Conservation (phyloP, 768 basidiomycete species). For the Collybiopsis luxurians region DNA sequence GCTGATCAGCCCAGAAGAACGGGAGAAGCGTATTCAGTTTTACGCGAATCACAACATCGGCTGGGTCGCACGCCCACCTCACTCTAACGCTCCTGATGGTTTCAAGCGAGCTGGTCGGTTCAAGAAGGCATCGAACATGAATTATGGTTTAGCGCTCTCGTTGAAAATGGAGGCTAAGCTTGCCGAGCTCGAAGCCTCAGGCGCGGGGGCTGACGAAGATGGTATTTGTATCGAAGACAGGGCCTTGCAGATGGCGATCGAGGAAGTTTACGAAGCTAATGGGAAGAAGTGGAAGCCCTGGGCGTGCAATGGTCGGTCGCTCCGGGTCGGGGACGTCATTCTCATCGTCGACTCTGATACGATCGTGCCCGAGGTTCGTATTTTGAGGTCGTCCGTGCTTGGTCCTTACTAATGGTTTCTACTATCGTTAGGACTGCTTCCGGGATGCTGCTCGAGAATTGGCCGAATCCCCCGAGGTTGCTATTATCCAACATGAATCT, state of each 20-base stretch:
- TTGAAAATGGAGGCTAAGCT: constrained; percentile 59
- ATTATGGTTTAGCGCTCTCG: constrained; percentile 68
- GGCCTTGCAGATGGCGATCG: constrained; percentile 70
- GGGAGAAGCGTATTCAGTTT: constrained; percentile 64
- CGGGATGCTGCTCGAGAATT: constrained; percentile 88
- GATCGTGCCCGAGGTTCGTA: constrained; percentile 64
- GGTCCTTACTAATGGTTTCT: background rate
- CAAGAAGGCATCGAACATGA: constrained; percentile 93
- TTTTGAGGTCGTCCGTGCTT: background rate
- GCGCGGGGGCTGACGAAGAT: constrained; percentile 31
- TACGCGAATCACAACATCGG: constrained; percentile 78
- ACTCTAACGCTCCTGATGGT: constrained; percentile 57
- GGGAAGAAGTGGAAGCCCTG: constrained; percentile 65
- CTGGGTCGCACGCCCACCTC: constrained; percentile 80
- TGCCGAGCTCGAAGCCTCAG: constrained; percentile 38
- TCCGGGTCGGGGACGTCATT: constrained; percentile 78
- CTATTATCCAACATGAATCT: constrained; percentile 88
- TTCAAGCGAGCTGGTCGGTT: constrained; percentile 84
- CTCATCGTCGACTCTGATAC: constrained; percentile 83
- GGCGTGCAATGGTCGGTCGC: constrained; percentile 71
- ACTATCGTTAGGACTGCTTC: constrained; percentile 65
- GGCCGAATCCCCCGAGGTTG: constrained; percentile 76
- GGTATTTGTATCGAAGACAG: constrained; percentile 60
- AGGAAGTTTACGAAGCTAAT: constrained; percentile 63
- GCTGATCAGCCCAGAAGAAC: constrained; percentile 57